A percentile compares a stretch with the other conserved stretches of the same genome.
Conservation (phyloP, 2,329 filamentous ascomycete genomes). For the Myrmaecium sp. region DNA sequence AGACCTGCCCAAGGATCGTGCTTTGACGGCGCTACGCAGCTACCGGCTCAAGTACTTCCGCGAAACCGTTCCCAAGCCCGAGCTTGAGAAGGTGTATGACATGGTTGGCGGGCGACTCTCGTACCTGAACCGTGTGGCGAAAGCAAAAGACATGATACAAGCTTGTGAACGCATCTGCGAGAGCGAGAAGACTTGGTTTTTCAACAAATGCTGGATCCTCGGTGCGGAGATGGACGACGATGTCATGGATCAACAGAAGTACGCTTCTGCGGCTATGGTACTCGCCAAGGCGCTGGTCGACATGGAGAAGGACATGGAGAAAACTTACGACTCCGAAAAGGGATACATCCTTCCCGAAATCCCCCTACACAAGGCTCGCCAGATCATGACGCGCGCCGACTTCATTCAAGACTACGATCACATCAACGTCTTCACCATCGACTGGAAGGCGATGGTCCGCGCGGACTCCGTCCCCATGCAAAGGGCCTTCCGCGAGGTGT, state of each 20-base stretch:
- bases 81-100: constrained; percentile 67
- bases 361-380: constrained; percentile 23
- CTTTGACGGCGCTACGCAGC: constrained; percentile 56
- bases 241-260: constrained; percentile 96
- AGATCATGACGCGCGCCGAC: constrained; percentile 91
- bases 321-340: constrained; percentile 44
- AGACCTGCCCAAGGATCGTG: constrained; percentile 64
- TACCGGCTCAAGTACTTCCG: constrained; percentile 68
- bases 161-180: constrained; percentile 59
- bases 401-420: constrained; percentile 89
- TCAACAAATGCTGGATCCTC: constrained; percentile 62
- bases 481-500: constrained; percentile 75
- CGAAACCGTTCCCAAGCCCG: constrained; percentile 36
- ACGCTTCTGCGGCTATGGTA: constrained; percentile 85
- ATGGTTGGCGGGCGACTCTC: constrained; percentile 75
- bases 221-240: constrained; percentile 79
- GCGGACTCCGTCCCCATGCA: constrained; percentile 96
- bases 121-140: constrained; percentile 82
- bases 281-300: constrained; percentile 85
- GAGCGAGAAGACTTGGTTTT: constrained; percentile 60
- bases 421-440: constrained; percentile 89
- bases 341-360: constrained; percentile 69
- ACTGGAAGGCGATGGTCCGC: constrained; percentile 68
- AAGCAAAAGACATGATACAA: constrained; percentile 59
- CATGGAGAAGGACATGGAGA: constrained; percentile 46